These are phyloP conservation scores for Trichoderma asperellum DNA, from an alignment of 2,329 filamentous ascomycete species.

Conservation along the genomic window DNA sequence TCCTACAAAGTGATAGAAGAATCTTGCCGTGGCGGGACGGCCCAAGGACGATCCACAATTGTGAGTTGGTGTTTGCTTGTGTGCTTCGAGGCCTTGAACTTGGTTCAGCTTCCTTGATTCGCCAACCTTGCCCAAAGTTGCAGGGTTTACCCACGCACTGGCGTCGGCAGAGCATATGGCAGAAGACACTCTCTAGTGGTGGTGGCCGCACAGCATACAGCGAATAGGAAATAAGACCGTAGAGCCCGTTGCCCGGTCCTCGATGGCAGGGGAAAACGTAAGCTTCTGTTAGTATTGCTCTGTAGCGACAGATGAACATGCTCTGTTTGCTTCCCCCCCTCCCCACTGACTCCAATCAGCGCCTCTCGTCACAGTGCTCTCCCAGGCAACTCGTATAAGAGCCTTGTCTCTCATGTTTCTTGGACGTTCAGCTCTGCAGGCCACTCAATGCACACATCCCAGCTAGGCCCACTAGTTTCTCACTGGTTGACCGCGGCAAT, in stretches of 20 bases:
- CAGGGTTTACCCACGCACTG: not conserved
- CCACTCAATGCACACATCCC: constrained; percentile 4
- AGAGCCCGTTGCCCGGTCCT: not conserved
- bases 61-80: not conserved
- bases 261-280: not conserved
- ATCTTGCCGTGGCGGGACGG: not conserved
- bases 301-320: not conserved
- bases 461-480: not conserved
- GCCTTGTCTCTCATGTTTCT: not conserved
- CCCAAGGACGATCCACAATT: not conserved
- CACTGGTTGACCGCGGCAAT: constrained; percentile 10
- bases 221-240: not conserved
- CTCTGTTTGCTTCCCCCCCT: not conserved
- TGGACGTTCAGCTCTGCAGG: constrained; percentile 6
- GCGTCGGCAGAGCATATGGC: not conserved
- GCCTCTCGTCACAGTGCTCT: not conserved
- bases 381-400: not conserved
- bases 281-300: not conserved
- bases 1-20: not conserved
- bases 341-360: not conserved
- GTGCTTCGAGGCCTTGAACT: not conserved
- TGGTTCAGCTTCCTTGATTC: not conserved
- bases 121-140: not conserved
- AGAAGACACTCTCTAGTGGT: not conserved
- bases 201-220: not conserved